These are phyloP conservation scores for Silene coronaria DNA, from an alignment of 179 eudicot species.

Conservation along the genomic window DNA sequence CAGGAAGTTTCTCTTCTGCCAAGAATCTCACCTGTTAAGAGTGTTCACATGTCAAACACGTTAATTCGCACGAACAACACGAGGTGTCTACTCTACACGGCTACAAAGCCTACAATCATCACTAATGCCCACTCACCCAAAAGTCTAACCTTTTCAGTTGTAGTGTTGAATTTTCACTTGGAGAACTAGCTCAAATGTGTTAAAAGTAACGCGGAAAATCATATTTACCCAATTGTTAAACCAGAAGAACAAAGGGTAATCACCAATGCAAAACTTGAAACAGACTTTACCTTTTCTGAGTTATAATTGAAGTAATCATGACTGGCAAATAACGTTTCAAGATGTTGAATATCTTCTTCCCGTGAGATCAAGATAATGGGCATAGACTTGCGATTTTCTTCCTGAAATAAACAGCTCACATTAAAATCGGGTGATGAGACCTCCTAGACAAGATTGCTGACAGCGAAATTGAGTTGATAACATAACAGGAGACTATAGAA, in stretches of 20 bases:
- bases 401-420: constrained; percentile 43
- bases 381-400: constrained; percentile 45
- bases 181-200: background rate
- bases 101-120: too few relatives aligned
- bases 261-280: background rate
- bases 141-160: background rate
- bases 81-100: too few relatives aligned
- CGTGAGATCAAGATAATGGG: constrained; percentile 50
- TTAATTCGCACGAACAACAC: background rate
- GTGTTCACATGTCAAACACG: background rate
- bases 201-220: background rate
- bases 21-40: constrained; percentile 69
- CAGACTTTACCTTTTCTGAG: constrained; percentile 54
- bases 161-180: background rate
- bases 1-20: constrained; percentile 84
- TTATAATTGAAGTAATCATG: constrained; percentile 57
- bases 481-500: too few relatives aligned
- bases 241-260: background rate
- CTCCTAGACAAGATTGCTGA: background rate
- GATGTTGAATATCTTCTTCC: constrained; percentile 29
- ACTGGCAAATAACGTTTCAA: constrained; percentile 44
- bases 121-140: too few relatives aligned
- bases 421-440: constrained; percentile 6
- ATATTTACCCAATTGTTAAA: background rate
- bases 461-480: background rate